A percentile compares a stretch with the other conserved stretches of the same genome.
Conservation (phyloP, 306 rosid genomes). For the Rubus idaeus region DNA sequence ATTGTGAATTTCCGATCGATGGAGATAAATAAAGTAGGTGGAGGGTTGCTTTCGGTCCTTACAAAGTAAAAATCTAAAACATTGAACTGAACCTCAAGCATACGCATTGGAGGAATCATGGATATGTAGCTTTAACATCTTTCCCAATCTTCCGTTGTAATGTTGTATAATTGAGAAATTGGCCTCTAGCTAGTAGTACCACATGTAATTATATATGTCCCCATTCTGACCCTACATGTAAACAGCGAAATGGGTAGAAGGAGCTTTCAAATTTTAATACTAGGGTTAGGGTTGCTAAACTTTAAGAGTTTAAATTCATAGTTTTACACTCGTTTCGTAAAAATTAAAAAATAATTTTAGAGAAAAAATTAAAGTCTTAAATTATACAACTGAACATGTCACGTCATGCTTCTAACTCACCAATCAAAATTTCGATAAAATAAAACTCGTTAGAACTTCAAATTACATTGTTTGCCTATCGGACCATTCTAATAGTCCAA, state of each 20-base stretch:
- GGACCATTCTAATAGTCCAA: no score
- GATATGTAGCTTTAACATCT: not conserved
- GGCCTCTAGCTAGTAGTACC: constrained; percentile 6
- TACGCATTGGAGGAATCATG: not conserved
- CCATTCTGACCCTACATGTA: constrained; percentile 1
- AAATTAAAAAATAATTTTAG: no score
- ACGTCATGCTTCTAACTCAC: not conserved
- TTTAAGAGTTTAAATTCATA: no score
- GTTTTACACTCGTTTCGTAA: no score
- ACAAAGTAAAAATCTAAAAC: constrained; percentile 1
- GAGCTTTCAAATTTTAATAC: constrained; percentile 6
- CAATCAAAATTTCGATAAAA: not conserved
- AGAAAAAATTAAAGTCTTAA: no score
- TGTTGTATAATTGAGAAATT: not conserved
- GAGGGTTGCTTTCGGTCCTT: constrained; percentile 25
- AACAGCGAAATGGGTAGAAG: not conserved
- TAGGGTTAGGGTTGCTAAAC: no score
- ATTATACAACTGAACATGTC: no score
- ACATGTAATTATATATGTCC: not conserved
- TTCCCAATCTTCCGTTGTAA: not conserved
- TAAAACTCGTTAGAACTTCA: no score
- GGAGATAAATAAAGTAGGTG: constrained; percentile 23
- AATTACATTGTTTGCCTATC: no score
- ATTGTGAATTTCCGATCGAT: not conserved
- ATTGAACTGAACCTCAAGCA: constrained; percentile 5